A percentile compares a stretch with the other conserved stretches of the same genome.
phyloP scores from a whole-genome alignment of 495 filamentous ascomycete species.

The Parathielavia hyrcaniae region DNA sequence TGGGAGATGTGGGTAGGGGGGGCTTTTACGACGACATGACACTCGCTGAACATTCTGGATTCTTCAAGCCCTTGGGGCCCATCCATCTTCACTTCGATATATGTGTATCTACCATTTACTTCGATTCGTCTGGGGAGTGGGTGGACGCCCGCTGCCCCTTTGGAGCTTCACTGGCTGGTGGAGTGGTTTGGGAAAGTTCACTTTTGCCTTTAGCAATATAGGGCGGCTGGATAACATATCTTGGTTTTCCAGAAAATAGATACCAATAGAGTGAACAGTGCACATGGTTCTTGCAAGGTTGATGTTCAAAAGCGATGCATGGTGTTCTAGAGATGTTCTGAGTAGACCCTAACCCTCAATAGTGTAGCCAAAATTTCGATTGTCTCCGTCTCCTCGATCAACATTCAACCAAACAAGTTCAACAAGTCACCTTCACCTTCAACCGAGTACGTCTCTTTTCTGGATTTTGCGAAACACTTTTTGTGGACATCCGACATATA shows the following conservation, averaged over 20 bases:
- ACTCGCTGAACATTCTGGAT: slow-evolving; percentile 4
- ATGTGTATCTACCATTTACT: slow-evolving; percentile 7
- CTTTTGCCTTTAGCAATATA: not conserved
- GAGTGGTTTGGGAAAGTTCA: slow-evolving; percentile 3
- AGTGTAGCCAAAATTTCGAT: no score
- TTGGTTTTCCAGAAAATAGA: not conserved
- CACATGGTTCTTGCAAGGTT: not conserved
- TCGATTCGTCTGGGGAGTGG: slow-evolving; percentile 7
- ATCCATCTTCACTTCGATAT: slow-evolving; percentile 8
- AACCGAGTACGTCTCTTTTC: no score
- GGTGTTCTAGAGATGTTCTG: not conserved
- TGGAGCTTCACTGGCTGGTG: not conserved
- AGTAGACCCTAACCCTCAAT: not conserved
- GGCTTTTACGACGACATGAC: slow-evolving; percentile 10
- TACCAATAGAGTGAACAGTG: not conserved
- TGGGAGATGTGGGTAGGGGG: not conserved
- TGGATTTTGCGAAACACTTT: no score
- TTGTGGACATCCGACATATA: no score
- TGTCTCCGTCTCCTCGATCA: no score
- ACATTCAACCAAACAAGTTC: no score
- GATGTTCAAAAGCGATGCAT: not conserved
- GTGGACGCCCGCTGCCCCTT: not conserved
- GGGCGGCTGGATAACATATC: not conserved
- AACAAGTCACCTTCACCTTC: no score
- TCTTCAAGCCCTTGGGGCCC: no score